Conservation (phyloP, 2,329 filamentous ascomycete genomes). For the Beauveria rudraprayagi region DNA sequence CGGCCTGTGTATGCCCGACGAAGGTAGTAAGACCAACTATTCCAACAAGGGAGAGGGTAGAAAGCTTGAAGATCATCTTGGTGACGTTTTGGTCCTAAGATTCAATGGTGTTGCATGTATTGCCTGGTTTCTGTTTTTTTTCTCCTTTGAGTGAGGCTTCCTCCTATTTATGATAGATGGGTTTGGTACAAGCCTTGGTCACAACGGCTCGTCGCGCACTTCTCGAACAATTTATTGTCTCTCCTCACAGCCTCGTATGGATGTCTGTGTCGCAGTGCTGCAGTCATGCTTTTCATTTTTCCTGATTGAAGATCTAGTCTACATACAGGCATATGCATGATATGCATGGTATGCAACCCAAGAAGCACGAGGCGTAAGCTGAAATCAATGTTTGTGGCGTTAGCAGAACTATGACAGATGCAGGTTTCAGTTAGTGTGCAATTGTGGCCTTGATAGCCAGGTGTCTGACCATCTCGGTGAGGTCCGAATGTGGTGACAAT, state of each 20-base stretch:
- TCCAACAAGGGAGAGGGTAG: neutral
- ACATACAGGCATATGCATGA: neutral
- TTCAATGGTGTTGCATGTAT: neutral
- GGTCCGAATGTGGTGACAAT: neutral
- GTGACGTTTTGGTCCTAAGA: neutral
- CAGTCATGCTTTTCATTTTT: neutral
- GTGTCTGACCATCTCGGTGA: neutral
- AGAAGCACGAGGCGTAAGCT: too few relatives aligned
- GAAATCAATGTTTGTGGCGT: too few relatives aligned
- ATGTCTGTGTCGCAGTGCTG: neutral
- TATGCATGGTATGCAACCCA: neutral
- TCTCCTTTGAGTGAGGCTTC: neutral
- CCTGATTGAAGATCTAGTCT: neutral
- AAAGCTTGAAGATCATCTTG: neutral
- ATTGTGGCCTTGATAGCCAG: neutral
- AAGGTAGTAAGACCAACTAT: neutral
- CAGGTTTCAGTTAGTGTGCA: neutral
- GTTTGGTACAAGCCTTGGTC: neutral
- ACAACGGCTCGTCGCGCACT: neutral
- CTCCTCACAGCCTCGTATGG: neutral
- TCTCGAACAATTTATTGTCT: neutral
- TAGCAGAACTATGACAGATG: neutral
- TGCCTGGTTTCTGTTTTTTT: too few relatives aligned
- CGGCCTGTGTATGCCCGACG: neutral
- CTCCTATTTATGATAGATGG: neutral